These are phyloP conservation scores for Aspergillus felis DNA, from an alignment of 2,329 filamentous ascomycete genomes.

Conservation along the genomic window DNA sequence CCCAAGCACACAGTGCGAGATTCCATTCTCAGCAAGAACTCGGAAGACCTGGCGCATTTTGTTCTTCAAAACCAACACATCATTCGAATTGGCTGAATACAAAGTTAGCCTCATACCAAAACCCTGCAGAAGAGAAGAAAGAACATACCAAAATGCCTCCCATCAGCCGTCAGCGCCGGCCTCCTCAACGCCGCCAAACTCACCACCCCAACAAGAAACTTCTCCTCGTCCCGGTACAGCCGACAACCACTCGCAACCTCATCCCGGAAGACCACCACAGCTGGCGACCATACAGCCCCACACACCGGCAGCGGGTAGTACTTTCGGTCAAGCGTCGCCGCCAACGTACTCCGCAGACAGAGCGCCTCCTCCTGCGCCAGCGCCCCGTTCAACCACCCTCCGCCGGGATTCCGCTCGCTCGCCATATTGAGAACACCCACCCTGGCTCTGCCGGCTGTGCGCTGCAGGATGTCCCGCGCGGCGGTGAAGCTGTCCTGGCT, in stretches of 20 bases:
- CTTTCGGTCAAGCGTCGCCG: conserved; percentile 13
- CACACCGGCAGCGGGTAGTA: conserved; percentile 49
- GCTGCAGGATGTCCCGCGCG: conserved; percentile 2
- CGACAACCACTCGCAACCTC: conserved; percentile 24
- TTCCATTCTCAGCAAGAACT: conserved; percentile 46
- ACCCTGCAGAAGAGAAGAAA: neutral
- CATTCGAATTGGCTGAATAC: conserved; percentile 18
- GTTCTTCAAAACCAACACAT: conserved; percentile 49
- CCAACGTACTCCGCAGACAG: conserved; percentile 51
- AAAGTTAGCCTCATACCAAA: neutral
- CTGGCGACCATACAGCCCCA: conserved; percentile 51
- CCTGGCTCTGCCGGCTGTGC: conserved; percentile 19
- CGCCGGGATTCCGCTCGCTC: conserved; percentile 51
- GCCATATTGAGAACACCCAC: conserved; percentile 56
- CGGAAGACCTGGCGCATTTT: conserved; percentile 57
- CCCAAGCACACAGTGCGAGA: conserved; percentile 48
- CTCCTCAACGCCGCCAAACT: conserved; percentile 51
- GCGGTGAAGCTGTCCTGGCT: conserved; percentile 13
- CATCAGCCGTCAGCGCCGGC: conserved; percentile 26
- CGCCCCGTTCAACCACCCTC: conserved; percentile 56
- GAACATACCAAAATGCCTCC: conserved; percentile 8
- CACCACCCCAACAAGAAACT: conserved; percentile 51
- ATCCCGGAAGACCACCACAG: conserved; percentile 51
- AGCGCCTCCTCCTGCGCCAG: conserved; percentile 61
- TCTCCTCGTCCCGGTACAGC: conserved; percentile 13